Evolutionary conservation across 257 asterid species (phyloP), one percentile per base, ranked within the genome.

Genomic region (Paulownia fortunei): DNA sequence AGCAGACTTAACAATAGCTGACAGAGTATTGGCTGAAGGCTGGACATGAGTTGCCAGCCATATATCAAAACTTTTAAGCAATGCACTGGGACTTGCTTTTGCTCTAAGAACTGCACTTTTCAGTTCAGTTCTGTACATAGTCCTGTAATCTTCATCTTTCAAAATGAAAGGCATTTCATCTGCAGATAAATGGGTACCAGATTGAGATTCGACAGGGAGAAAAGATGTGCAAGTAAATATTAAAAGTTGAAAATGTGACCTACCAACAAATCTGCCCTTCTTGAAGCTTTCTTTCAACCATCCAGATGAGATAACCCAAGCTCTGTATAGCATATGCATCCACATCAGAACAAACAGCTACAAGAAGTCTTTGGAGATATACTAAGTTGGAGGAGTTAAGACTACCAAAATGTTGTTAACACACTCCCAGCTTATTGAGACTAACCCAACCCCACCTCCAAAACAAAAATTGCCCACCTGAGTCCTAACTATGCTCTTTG

Each of bases 241-340:
- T 19, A 11, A 24, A 69, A 52, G 26, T 41, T 54, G 59, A 58
- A 78, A 61, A n/a, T 70, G 49, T 49, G 73, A 77, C 92, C 34
- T 69, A 94, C 97, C 97, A 0, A 88, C 87, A 83, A 92, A 91
- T 87, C 85, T 86, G 80, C 92, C 90, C 54, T 78, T 88, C 83
- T 84, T 88, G 87, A 78, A 92, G 84, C 98, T 95, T 84, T 92
- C 96, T 80, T 92, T 92, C 85, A 95, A 85, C 99, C 99, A 95
- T 46, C 82, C 89, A 36, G 99, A 77, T 56, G 97, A 88, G 76
- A 95, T n/a, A 64, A 95, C 83, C 98, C 99, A 95, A 80, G 97
- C 91, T 76, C 99, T 92, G 93, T 62, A 69, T 27, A 76, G 26
- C 44, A 71, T 66, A 74, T 23, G 39, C n/a, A 42, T 18, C 47